These are phyloP conservation scores for Talaromyces albobiverticillius DNA, from an alignment of 2,329 filamentous ascomycete genomes.

Conservation along the genomic window DNA sequence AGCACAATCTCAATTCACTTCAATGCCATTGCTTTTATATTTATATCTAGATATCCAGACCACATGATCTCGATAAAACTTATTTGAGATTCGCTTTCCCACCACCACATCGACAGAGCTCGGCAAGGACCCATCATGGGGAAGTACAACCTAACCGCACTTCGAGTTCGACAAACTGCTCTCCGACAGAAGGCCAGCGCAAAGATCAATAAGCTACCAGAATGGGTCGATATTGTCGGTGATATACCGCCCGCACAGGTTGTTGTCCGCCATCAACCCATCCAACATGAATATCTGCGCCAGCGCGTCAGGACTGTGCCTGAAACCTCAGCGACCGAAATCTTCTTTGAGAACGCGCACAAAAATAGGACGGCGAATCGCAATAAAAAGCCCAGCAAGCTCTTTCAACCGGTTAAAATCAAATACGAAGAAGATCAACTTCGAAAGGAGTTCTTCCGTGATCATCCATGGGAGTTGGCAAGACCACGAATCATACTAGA, in stretches of 20 bases:
- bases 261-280: slow-evolving; percentile 56
- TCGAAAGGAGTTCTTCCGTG: slow-evolving; percentile 77
- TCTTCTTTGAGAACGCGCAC: slow-evolving; percentile 34
- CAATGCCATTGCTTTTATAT: not conserved
- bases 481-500: slow-evolving; percentile 83
- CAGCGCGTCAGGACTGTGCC: slow-evolving; percentile 35
- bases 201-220: slow-evolving; percentile 34
- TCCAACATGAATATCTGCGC: slow-evolving; percentile 42
- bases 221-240: slow-evolving; percentile 57
- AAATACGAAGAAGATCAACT: slow-evolving; percentile 80
- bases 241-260: slow-evolving; percentile 60
- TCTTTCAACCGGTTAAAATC: slow-evolving; percentile 78
- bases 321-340: slow-evolving; percentile 28
- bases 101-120: not conserved
- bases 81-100: not conserved
- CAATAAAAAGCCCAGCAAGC: slow-evolving; percentile 63
- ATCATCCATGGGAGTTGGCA: slow-evolving; percentile 97
- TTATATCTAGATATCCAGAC: not conserved
- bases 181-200: slow-evolving; percentile 35
- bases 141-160: slow-evolving; percentile 46
- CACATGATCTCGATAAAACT: not conserved
- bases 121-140: slow-evolving; percentile 33
- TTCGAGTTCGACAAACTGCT: slow-evolving; percentile 44
- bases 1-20: not conserved
- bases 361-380: slow-evolving; percentile 47